Conservation (phyloP, 2,329 filamentous ascomycete species). For the Penicillium sp. region DNA sequence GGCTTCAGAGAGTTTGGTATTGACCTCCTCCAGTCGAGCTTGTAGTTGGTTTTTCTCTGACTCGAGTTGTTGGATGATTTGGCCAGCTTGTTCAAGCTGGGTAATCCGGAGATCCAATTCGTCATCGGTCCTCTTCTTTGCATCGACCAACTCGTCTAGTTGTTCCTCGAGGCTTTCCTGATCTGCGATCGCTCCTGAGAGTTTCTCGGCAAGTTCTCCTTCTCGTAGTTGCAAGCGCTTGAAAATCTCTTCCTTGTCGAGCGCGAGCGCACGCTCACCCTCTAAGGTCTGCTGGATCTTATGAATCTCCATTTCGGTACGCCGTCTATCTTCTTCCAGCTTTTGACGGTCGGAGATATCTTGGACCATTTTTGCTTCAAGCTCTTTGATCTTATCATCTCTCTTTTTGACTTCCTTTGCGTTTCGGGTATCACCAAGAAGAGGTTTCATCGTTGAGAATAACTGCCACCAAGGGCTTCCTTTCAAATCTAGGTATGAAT, state of each 20-base stretch:
- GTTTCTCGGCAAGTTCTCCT: slow-evolving; percentile 86
- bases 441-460: slow-evolving; percentile 89
- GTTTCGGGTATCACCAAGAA: slow-evolving; percentile 87
- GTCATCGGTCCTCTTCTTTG: slow-evolving; percentile 84
- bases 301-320: slow-evolving; percentile 82
- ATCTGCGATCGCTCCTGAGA: slow-evolving; percentile 87
- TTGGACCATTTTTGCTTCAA: slow-evolving; percentile 78
- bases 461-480: slow-evolving; percentile 97
- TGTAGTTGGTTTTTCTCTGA: slow-evolving; percentile 78
- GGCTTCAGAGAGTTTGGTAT: slow-evolving; percentile 69
- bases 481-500: slow-evolving; percentile 84
- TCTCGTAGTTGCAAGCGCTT: slow-evolving; percentile 93
- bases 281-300: slow-evolving; percentile 92
- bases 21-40: slow-evolving; percentile 66
- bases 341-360: slow-evolving; percentile 74
- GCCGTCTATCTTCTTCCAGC: slow-evolving; percentile 86
- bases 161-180: slow-evolving; percentile 94
- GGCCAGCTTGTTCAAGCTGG: slow-evolving; percentile 88
- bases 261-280: slow-evolving; percentile 88
- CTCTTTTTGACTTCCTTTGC: slow-evolving; percentile 92
- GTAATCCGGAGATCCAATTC: slow-evolving; percentile 75
- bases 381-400: slow-evolving; percentile 86
- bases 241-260: slow-evolving; percentile 99
- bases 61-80: slow-evolving; percentile 82
- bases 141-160: slow-evolving; percentile 81